phyloP scores from a whole-genome alignment of 1,284 basidiomycete species.

The Peniophora sp. region DNA sequence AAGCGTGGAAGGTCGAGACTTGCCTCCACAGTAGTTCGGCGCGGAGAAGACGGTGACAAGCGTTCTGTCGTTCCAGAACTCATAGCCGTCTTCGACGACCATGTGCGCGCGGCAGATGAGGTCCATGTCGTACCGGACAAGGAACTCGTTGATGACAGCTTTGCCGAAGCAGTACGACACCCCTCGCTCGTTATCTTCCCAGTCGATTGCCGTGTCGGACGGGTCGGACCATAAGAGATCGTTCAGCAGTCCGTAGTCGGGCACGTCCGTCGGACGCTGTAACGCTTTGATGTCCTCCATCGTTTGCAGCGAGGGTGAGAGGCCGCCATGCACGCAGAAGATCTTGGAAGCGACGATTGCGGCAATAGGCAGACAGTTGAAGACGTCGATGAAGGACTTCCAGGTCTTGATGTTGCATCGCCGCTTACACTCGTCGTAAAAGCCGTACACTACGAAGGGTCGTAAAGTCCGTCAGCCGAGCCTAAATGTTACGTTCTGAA shows the following conservation, averaged over 20 bases:
- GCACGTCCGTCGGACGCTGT: constrained; percentile 96
- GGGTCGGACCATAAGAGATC: constrained; percentile 99
- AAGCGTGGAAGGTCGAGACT: constrained; percentile 23
- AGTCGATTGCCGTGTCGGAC: constrained; percentile 94
- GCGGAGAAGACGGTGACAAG: constrained; percentile 98
- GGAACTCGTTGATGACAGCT: constrained; percentile 93
- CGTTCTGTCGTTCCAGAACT: constrained; percentile 99
- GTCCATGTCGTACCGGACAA: constrained; percentile 94
- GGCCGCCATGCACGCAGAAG: constrained; percentile 98
- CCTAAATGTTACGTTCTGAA: constrained; percentile 11
- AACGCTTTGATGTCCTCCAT: constrained; percentile 99
- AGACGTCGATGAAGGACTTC: constrained; percentile 99
- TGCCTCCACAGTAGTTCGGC: constrained; percentile 95
- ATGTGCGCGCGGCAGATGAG: constrained; percentile 99
- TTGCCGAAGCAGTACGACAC: constrained; percentile 99
- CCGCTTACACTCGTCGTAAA: constrained; percentile 99
- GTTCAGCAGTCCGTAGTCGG: constrained; percentile 97
- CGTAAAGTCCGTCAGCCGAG: too few relatives aligned
- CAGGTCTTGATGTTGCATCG: constrained; percentile 99
- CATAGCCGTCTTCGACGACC: constrained; percentile 99
- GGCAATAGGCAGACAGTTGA: constrained; percentile 98
- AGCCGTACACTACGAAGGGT: constrained; percentile 83
- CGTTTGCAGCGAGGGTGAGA: constrained; percentile 93
- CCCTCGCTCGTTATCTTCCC: constrained; percentile 99
- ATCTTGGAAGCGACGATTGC: constrained; percentile 99